Base-by-base conservation (phyloP, 2,329 filamentous ascomycete genomes). In the Fusarium irregulare region DNA sequence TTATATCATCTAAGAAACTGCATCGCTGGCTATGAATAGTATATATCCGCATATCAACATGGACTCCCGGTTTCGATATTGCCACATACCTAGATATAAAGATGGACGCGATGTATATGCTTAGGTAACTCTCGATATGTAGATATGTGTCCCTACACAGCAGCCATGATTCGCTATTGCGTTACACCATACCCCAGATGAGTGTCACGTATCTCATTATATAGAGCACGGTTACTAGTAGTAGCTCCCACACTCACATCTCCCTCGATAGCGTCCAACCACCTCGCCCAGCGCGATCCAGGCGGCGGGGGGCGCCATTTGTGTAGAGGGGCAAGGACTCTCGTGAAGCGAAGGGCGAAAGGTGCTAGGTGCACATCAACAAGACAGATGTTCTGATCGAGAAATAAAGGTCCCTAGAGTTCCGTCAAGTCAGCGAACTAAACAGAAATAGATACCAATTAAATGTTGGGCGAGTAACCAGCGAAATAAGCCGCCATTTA, bases 341-440 rank as follows among this genome's bases (percentile, higher is more conserved):
- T 86, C n/a, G 86, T 83, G 64, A 94, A 81, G 2, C 92, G 86
- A 20, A 94, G 76, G 16, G 93, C 86, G 85, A 93, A 94, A 0
- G 92, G 92, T 2, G 92, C 92, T 47, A 93, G 85, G 74, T 93
- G 90, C 18, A 93, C 84, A 70, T 94, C 92, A 1, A 94, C 92
- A 58, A 93, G 70, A 86, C 80, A 82, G n/a, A 85, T 72, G 10
- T 79, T 77, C n/a, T 75, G 61, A 4, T 83, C 83, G 18, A 85
- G 84, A 76, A 94, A 94, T 78, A 91, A 93, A 0, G 92, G 92
- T 0, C 92, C 92, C 55, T 85, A 2, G 7, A 40, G 13, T 45
- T 21, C 18, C 11, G 40, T 7, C 13, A 53, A 28, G 30, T 66
- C 9, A 65, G 47, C 13, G 13, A 34, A 20, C 42, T 44, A 21